A percentile compares a stretch with the other conserved stretches of the same genome.
phyloP scores from a whole-genome alignment of 495 filamentous ascomycete species.

The Podospora sp. region DNA sequence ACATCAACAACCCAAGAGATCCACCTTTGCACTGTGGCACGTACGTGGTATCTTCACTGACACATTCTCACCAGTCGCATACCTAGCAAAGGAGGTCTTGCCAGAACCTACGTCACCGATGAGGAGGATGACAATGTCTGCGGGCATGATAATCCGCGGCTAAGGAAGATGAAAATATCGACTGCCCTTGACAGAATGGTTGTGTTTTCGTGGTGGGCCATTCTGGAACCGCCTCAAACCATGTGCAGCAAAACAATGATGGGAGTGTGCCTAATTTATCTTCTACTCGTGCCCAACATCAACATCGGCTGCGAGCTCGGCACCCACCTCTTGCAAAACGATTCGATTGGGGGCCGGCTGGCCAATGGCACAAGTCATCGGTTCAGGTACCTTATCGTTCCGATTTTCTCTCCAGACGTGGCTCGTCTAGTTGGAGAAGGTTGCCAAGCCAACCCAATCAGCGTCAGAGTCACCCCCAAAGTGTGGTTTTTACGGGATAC shows the following conservation, averaged over 20 bases:
- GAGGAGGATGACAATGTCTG: conserved; percentile 13
- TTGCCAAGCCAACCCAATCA: conserved; percentile 4
- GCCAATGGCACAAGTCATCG: background rate
- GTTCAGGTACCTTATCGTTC: background rate
- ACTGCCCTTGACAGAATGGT: background rate
- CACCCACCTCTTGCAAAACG: background rate
- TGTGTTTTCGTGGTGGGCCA: background rate
- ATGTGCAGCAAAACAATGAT: background rate
- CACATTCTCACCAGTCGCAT: background rate
- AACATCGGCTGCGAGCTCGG: background rate
- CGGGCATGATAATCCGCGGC: background rate
- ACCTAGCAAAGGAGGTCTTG: conserved; percentile 13
- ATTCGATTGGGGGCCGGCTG: conserved; percentile 1
- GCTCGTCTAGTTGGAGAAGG: background rate
- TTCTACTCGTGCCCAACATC: conserved; percentile 12
- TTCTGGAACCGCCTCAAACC: background rate
- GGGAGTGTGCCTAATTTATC: conserved; percentile 5
- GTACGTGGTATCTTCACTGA: background rate
- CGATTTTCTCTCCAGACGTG: conserved; percentile 1
- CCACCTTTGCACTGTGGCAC: no score
- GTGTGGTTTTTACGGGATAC: background rate
- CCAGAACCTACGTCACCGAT: conserved; percentile 7
- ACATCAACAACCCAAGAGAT: background rate
- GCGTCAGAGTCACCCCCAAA: background rate
- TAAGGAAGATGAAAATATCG: background rate